Conservation (phyloP, 2,329 filamentous ascomycete genomes). For the Meredithiella fracta region DNA sequence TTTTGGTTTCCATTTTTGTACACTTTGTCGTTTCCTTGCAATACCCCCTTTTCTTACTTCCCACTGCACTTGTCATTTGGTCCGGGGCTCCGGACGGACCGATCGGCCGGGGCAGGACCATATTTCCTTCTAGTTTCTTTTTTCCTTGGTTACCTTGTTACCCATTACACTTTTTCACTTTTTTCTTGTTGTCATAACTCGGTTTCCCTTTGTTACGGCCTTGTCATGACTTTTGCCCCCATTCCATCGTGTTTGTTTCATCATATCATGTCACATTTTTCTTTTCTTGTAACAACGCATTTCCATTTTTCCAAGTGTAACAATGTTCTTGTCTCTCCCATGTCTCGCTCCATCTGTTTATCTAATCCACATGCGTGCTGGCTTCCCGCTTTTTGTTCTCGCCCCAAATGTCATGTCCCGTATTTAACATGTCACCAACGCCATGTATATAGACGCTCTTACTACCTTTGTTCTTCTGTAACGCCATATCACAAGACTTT, state of each 20-base stretch:
- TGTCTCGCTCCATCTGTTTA: neutral
- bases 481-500: conserved; percentile 12
- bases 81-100: conserved; percentile 4
- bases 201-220: conserved; percentile 6
- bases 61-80: conserved; percentile 10
- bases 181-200: neutral
- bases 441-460: conserved; percentile 14
- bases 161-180: neutral
- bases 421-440: conserved; percentile 13
- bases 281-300: neutral
- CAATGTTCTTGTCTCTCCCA: neutral
- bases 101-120: neutral
- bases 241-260: neutral
- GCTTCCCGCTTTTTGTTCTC: neutral
- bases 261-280: neutral
- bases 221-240: neutral
- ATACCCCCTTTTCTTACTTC: conserved; percentile 10
- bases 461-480: neutral
- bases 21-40: conserved; percentile 15
- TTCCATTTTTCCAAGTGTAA: neutral
- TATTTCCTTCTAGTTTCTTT: conserved; percentile 1
- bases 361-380: neutral
- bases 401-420: conserved; percentile 8
- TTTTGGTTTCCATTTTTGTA: conserved; percentile 13
- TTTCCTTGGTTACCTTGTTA: neutral